Evolutionary conservation across 2,329 filamentous ascomycete species (phyloP).

Genomic region (Sclerotinia sclerotiorum): DNA sequence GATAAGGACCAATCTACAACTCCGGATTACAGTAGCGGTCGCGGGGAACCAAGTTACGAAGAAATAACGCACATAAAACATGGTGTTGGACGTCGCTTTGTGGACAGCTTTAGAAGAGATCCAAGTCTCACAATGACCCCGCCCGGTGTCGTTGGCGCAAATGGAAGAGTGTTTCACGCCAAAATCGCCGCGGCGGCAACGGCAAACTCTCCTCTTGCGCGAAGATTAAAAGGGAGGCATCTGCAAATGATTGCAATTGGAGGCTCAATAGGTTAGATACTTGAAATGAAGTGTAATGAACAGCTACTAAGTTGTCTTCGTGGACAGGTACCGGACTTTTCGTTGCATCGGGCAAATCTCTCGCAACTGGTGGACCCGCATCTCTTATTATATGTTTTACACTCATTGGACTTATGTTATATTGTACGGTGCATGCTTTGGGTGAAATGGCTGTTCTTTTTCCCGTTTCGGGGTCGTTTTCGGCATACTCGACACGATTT

Average conservation of each 20-base stretch:
- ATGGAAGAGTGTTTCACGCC: slow-evolving; percentile 54
- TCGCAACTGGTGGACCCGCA: slow-evolving; percentile 73
- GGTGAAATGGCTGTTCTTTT: slow-evolving; percentile 90
- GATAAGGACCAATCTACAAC: slow-evolving; percentile 24
- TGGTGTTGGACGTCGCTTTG: slow-evolving; percentile 27
- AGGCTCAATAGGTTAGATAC: slow-evolving; percentile 71
- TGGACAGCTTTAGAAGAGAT: slow-evolving; percentile 38
- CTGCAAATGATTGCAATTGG: slow-evolving; percentile 98
- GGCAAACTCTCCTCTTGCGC: slow-evolving; percentile 70
- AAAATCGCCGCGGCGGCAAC: slow-evolving; percentile 62
- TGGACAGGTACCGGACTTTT: slow-evolving; percentile 74
- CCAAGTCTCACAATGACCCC: slow-evolving; percentile 50
- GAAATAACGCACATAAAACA: slow-evolving; percentile 32
- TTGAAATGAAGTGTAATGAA: neutral
- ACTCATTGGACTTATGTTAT: slow-evolving; percentile 83
- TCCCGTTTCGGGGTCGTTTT: slow-evolving; percentile 88
- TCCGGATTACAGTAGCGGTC: slow-evolving; percentile 30
- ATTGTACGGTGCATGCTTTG: slow-evolving; percentile 86
- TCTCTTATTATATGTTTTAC: slow-evolving; percentile 74
- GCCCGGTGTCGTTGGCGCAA: slow-evolving; percentile 40
- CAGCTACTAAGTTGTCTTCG: slow-evolving; percentile 8
- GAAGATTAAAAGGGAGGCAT: slow-evolving; percentile 79
- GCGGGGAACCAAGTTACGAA: slow-evolving; percentile 32
- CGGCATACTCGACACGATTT: slow-evolving; percentile 87
- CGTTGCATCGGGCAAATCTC: slow-evolving; percentile 73